Conservation (phyloP, 1,284 basidiomycete species). For the Ceratobasidium sp. region DNA sequence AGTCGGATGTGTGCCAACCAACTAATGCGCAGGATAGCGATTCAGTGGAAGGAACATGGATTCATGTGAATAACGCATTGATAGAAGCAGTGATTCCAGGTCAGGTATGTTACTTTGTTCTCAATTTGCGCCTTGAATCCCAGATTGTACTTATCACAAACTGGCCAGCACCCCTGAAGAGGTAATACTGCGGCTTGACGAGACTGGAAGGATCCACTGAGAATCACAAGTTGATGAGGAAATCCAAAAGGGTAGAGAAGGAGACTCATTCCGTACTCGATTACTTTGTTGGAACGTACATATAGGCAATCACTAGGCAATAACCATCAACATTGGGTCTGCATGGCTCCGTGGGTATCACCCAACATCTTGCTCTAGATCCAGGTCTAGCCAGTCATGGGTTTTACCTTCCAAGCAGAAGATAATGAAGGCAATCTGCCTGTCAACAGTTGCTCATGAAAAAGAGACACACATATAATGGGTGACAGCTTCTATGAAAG, state of each 20-base stretch:
- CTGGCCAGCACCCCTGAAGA: not conserved
- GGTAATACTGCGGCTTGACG: not conserved
- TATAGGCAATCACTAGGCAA: not conserved
- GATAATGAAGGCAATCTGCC: conserved; percentile 20
- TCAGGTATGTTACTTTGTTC: not conserved
- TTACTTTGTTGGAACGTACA: conserved; percentile 24
- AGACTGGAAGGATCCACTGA: not conserved
- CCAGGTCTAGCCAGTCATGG: not conserved
- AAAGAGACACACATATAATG: not conserved
- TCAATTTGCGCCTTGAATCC: too few species aligned
- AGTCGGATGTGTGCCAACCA: too few species aligned
- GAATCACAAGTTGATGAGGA: conserved; percentile 19
- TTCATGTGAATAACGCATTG: not conserved
- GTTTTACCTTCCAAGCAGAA: not conserved
- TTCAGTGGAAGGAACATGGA: too few species aligned
- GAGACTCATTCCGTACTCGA: not conserved
- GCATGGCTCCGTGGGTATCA: too few species aligned
- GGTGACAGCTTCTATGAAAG: not conserved
- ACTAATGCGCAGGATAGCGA: too few species aligned
- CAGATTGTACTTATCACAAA: not conserved
- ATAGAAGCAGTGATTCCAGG: not conserved
- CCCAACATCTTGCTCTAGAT: too few species aligned
- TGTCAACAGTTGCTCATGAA: not conserved
- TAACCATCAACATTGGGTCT: not conserved
- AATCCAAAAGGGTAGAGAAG: not conserved